Percentiles rank a stretch among this genome's conserved stretches.
phyloP scores from a whole-genome alignment of 108 stramenopile genomes.

The Seminavis robusta region DNA sequence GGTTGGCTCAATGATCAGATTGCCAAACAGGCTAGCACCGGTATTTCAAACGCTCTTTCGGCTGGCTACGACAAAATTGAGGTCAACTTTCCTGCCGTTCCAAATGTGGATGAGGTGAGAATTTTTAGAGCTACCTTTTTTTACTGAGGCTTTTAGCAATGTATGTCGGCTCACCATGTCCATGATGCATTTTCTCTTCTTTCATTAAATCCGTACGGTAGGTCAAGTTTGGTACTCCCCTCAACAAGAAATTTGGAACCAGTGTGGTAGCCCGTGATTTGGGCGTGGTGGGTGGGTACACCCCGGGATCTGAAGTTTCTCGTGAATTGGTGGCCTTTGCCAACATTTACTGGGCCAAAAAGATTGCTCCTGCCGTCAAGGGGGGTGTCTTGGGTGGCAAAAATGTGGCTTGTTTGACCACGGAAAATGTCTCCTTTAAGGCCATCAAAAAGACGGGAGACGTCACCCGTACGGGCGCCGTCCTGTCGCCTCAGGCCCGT shows the following conservation, averaged over 20 bases:
- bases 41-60: slow-evolving; percentile 59
- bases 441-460: slow-evolving; percentile 51
- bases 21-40: slow-evolving; percentile 59
- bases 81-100: slow-evolving; percentile 77
- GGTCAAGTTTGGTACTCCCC: slow-evolving; percentile 72
- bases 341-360: slow-evolving; percentile 90
- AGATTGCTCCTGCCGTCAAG: slow-evolving; percentile 46
- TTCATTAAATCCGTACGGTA: not conserved
- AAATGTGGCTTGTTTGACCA: slow-evolving; percentile 61
- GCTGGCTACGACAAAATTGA: slow-evolving; percentile 74
- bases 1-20: slow-evolving; percentile 80
- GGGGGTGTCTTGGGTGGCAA: slow-evolving; percentile 59
- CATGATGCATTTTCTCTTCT: not conserved
- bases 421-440: slow-evolving; percentile 69
- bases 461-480: slow-evolving; percentile 21
- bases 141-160: not conserved
- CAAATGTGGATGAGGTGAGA: slow-evolving; percentile 85
- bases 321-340: slow-evolving; percentile 78
- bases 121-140: slow-evolving; percentile 10
- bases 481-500: slow-evolving; percentile 19
- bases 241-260: slow-evolving; percentile 81
- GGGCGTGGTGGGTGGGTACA: slow-evolving; percentile 76
- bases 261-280: slow-evolving; percentile 70
- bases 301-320: slow-evolving; percentile 78
- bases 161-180: not conserved